A percentile compares a stretch with the other conserved stretches of the same genome.
phyloP scores from a whole-genome alignment of 2,329 filamentous ascomycete species.

The Dactylellina drechsleri region DNA sequence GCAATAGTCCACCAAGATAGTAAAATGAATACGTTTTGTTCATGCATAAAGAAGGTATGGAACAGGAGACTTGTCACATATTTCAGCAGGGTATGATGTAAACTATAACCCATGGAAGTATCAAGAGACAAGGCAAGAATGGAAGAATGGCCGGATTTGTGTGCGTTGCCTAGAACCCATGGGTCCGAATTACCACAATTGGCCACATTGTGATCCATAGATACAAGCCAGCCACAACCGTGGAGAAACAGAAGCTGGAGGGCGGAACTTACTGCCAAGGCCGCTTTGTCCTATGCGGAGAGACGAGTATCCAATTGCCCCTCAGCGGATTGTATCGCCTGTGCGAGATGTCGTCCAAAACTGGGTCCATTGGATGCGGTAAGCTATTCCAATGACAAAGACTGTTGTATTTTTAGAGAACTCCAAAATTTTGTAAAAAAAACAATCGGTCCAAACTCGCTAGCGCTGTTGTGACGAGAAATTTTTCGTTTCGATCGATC shows the following conservation, averaged over 20 bases:
- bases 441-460: background rate
- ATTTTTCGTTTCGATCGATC: conserved; percentile 5
- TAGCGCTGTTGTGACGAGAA: background rate
- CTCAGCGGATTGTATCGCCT: conserved; percentile 91
- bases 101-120: background rate
- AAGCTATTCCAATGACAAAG: too few species aligned
- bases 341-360: conserved; percentile 96
- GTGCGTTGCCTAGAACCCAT: background rate
- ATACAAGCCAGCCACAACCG: conserved; percentile 6
- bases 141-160: conserved; percentile 6
- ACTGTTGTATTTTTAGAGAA: background rate
- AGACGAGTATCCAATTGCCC: conserved; percentile 91
- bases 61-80: conserved; percentile 14
- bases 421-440: background rate
- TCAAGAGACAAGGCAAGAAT: background rate
- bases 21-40: too few species aligned
- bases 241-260: background rate
- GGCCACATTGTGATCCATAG: background rate
- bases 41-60: too few species aligned
- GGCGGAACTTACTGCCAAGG: conserved; percentile 85
- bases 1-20: background rate
- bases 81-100: background rate
- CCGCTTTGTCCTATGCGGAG: conserved; percentile 93
- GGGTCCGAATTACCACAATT: conserved; percentile 10
- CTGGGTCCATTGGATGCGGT: conserved; percentile 34